Evolutionary conservation across 2,329 filamentous ascomycete species (phyloP).

Genomic region (Trichoderma koningiopsis): DNA sequence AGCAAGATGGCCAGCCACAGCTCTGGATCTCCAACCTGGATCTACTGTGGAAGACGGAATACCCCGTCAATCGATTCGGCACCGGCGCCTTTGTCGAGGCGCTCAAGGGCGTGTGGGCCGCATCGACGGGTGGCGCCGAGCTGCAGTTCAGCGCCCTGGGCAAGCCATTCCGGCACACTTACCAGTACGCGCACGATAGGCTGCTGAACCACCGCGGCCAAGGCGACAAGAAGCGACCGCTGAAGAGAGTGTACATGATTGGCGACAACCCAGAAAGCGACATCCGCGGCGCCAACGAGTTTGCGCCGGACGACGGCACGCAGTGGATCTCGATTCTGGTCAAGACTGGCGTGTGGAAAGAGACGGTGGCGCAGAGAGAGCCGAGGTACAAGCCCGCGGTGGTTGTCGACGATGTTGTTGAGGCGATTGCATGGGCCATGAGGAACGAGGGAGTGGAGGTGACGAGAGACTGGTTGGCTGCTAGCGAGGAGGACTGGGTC

Average conservation of each 20-base stretch:
- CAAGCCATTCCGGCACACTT: slow-evolving; percentile 78
- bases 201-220: slow-evolving; percentile 54
- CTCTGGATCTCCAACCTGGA: slow-evolving; percentile 92
- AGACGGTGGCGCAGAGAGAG: slow-evolving; percentile 42
- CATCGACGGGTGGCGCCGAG: slow-evolving; percentile 65
- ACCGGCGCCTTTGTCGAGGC: slow-evolving; percentile 89
- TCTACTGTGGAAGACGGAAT: slow-evolving; percentile 82
- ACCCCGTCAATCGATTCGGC: slow-evolving; percentile 82
- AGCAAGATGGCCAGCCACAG: slow-evolving; percentile 75
- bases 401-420: slow-evolving; percentile 73
- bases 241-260: slow-evolving; percentile 87
- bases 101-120: slow-evolving; percentile 76
- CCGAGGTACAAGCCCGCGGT: slow-evolving; percentile 64
- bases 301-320: slow-evolving; percentile 65
- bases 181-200: slow-evolving; percentile 75
- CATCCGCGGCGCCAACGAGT: slow-evolving; percentile 83
- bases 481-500: slow-evolving; percentile 16
- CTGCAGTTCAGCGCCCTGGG: slow-evolving; percentile 72
- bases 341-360: slow-evolving; percentile 73
- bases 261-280: slow-evolving; percentile 90
- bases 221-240: slow-evolving; percentile 55
- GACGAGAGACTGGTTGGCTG: slow-evolving; percentile 36
- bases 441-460: slow-evolving; percentile 52
- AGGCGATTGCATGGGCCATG: slow-evolving; percentile 77
- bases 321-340: slow-evolving; percentile 79